Evolutionary conservation across 2,329 filamentous ascomycete genomes (phyloP).

Genomic region (Mycocentrospora acerina): DNA sequence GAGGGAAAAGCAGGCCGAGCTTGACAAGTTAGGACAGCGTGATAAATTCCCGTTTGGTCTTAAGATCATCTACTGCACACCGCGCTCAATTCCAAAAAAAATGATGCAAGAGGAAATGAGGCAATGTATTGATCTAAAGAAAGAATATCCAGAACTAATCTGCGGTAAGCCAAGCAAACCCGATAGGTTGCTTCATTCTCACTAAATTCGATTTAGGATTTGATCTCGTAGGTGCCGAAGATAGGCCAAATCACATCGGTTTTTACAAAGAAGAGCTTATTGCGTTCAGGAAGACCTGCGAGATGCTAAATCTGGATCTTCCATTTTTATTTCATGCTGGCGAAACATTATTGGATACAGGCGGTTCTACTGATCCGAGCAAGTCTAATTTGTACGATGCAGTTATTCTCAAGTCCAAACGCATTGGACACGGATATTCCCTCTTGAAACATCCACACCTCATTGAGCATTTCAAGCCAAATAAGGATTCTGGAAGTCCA

Average conservation of each 20-base stretch:
- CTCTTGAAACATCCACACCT: slow-evolving; percentile 63
- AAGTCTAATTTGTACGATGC: slow-evolving; percentile 69
- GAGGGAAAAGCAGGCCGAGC: slow-evolving; percentile 47
- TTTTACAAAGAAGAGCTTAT: slow-evolving; percentile 60
- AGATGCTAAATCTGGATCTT: slow-evolving; percentile 54
- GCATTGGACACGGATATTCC: slow-evolving; percentile 74
- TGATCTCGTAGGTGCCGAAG: slow-evolving; percentile 68
- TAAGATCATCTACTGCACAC: slow-evolving; percentile 72
- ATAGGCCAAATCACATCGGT: slow-evolving; percentile 62
- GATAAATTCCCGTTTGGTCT: slow-evolving; percentile 61
- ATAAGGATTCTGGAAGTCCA: slow-evolving; percentile 21
- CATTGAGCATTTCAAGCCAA: slow-evolving; percentile 62
- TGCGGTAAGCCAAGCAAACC: slow-evolving; percentile 55
- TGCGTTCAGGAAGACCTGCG: slow-evolving; percentile 58
- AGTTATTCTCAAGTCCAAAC: slow-evolving; percentile 64
- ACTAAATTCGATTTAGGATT: slow-evolving; percentile 54
- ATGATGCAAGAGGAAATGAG: slow-evolving; percentile 56
- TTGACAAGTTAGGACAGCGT: slow-evolving; percentile 39
- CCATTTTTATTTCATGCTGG: slow-evolving; percentile 78
- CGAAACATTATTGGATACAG: slow-evolving; percentile 67
- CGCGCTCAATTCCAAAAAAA: slow-evolving; percentile 57
- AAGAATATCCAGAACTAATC: slow-evolving; percentile 58
- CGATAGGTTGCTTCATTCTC: background rate
- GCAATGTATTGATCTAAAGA: slow-evolving; percentile 65
- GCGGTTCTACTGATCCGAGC: slow-evolving; percentile 58